These are phyloP conservation scores for Trametes cingulata DNA, from an alignment of 768 basidiomycete species.

Conservation along the genomic window DNA sequence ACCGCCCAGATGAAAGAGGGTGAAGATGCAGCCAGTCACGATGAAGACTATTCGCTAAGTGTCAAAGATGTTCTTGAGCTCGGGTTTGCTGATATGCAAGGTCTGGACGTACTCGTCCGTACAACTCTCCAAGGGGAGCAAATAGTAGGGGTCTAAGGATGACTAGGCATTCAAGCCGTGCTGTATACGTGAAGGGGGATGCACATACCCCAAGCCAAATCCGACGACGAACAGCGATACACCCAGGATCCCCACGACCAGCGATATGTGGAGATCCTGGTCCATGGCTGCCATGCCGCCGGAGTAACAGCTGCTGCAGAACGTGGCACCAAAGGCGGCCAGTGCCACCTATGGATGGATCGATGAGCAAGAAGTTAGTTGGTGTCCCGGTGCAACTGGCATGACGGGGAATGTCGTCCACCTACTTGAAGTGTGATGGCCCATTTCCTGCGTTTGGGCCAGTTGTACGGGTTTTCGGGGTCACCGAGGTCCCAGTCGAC, in stretches of 20 bases:
- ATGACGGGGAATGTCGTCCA: not conserved
- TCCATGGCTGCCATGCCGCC: conserved; percentile 50
- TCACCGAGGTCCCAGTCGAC: conserved; percentile 56
- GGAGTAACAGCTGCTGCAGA: conserved; percentile 58
- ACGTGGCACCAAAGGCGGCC: conserved; percentile 58
- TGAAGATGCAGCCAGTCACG: conserved; percentile 50
- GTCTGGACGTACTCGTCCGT: conserved; percentile 44
- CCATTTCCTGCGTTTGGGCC: conserved; percentile 51
- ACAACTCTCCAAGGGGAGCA: conserved; percentile 58
- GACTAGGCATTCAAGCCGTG: not conserved
- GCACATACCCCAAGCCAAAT: conserved; percentile 54
- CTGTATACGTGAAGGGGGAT: not conserved
- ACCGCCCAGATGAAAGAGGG: conserved; percentile 55
- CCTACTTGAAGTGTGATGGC: conserved; percentile 53
- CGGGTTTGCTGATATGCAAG: not conserved
- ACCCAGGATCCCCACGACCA: conserved; percentile 56
- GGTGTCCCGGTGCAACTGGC: not conserved
- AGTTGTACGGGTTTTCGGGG: conserved; percentile 58
- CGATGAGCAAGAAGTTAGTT: not conserved
- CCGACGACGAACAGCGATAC: conserved; percentile 67
- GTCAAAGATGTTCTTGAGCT: not conserved
- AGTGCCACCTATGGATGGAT: conserved; percentile 36
- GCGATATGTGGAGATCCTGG: conserved; percentile 48
- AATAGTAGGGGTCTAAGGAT: conserved; percentile 47
- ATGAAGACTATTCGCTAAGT: conserved; percentile 54